Evolutionary conservation across 1,139 yeast species (phyloP).

Genomic region (Kodamaea ohmeri): DNA sequence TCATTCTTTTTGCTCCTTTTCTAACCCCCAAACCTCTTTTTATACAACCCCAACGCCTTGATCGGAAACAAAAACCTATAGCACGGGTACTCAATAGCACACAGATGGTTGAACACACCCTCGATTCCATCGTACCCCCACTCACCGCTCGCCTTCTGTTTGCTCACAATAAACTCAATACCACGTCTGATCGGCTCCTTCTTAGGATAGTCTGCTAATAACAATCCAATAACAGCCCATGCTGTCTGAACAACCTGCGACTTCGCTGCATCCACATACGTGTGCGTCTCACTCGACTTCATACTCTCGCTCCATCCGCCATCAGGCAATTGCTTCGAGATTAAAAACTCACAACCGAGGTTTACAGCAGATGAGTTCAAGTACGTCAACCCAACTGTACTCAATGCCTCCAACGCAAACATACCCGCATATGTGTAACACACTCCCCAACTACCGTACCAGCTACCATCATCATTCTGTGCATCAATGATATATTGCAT

Average conservation of each 20-base stretch:
- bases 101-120: conserved; percentile 91
- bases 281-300: conserved; percentile 79
- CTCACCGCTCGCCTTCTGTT: conserved; percentile 77
- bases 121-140: conserved; percentile 85
- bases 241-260: conserved; percentile 88
- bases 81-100: conserved; percentile 95
- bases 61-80: conserved; percentile 88
- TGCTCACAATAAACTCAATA: conserved; percentile 56
- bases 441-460: conserved; percentile 99
- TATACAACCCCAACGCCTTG: conserved; percentile 85
- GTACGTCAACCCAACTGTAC: conserved; percentile 65
- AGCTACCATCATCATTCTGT: conserved; percentile 82
- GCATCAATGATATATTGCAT: conserved; percentile 63
- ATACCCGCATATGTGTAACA: conserved; percentile 95
- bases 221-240: conserved; percentile 84
- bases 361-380: conserved; percentile 58
- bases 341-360: conserved; percentile 82
- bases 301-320: conserved; percentile 98
- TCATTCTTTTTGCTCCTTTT: background rate
- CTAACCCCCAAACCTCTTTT: conserved; percentile 31
- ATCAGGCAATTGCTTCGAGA: conserved; percentile 70
- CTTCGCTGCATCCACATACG: conserved; percentile 58
- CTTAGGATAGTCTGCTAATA: conserved; percentile 81
- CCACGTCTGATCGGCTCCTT: conserved; percentile 61
- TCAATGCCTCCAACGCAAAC: conserved; percentile 94